Evolutionary conservation across 192 early-diverging fungal genomes (phyloP).

Genomic region (Chytriomyces sp.): DNA sequence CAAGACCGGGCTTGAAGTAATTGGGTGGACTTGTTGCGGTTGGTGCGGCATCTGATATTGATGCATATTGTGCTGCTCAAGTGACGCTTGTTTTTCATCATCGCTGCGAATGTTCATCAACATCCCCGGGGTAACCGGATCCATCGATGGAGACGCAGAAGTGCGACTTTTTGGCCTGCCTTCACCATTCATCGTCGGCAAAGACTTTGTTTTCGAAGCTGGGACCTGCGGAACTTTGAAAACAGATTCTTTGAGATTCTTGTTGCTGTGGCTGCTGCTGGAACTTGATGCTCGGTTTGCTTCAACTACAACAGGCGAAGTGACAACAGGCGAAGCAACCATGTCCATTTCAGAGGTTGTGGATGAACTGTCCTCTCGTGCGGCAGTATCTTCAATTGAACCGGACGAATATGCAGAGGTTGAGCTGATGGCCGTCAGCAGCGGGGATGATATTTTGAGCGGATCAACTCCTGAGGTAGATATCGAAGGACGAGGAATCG

Average conservation of each 20-base stretch:
- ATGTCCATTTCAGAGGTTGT: no score
- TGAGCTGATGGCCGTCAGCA: neutral
- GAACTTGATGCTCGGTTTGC: no score
- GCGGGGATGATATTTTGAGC: conserved; percentile 26
- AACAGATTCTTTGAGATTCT: neutral
- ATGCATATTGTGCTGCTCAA: neutral
- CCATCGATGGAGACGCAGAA: conserved; percentile 4
- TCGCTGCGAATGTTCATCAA: conserved; percentile 11
- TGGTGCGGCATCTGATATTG: neutral
- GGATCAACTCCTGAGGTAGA: neutral
- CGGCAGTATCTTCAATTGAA: conserved; percentile 4
- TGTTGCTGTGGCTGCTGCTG: no score
- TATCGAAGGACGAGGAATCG: conserved; percentile 20
- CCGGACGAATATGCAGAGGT: neutral
- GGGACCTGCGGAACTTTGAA: conserved; percentile 30
- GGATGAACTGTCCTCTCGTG: neutral
- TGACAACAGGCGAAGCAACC: no score
- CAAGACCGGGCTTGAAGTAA: no score
- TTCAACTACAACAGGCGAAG: no score
- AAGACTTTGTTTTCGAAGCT: neutral
- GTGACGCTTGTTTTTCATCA: conserved; percentile 8
- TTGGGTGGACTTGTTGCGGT: neutral
- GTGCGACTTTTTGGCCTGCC: neutral
- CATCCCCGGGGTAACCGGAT: conserved; percentile 24
- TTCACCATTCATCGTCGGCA: no score